phyloP scores from a whole-genome alignment of 257 asterid genomes.

The Primulina tabacum region DNA sequence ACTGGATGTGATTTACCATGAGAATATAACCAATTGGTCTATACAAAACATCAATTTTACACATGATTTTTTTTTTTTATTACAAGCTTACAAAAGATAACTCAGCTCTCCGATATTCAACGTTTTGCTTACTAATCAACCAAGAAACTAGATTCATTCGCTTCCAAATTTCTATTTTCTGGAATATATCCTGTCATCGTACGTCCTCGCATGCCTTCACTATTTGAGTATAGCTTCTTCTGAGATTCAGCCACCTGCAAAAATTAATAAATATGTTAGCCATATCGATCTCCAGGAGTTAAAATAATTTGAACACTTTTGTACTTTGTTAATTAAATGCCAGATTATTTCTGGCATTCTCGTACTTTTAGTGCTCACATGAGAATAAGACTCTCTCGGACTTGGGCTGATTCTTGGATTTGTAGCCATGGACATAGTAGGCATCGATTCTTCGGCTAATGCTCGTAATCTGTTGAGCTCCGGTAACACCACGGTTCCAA shows the following conservation, averaged over 20 bases:
- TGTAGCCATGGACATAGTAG: slow-evolving; percentile 18
- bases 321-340: no score
- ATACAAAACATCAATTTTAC: neutral
- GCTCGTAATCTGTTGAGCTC: slow-evolving; percentile 63
- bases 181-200: slow-evolving; percentile 26
- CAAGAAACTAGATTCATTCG: slow-evolving; percentile 18
- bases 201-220: slow-evolving; percentile 24
- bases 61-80: no score
- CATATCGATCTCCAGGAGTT: no score
- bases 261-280: neutral
- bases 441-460: slow-evolving; percentile 63
- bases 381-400: slow-evolving; percentile 23
- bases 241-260: slow-evolving; percentile 35
- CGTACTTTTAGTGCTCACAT: slow-evolving; percentile 32
- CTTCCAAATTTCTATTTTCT: slow-evolving; percentile 25
- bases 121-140: slow-evolving; percentile 11
- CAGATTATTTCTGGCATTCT: neutral
- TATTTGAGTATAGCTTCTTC: slow-evolving; percentile 33
- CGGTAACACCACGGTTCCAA: slow-evolving; percentile 54
- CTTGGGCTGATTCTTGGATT: slow-evolving; percentile 13
- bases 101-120: neutral
- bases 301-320: no score
- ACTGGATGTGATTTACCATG: neutral
- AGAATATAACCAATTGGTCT: neutral
- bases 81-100: neutral